These are phyloP conservation scores for Pestalotiopsis sp. DNA, from an alignment of 2,329 filamentous ascomycete species.

Conservation along the genomic window DNA sequence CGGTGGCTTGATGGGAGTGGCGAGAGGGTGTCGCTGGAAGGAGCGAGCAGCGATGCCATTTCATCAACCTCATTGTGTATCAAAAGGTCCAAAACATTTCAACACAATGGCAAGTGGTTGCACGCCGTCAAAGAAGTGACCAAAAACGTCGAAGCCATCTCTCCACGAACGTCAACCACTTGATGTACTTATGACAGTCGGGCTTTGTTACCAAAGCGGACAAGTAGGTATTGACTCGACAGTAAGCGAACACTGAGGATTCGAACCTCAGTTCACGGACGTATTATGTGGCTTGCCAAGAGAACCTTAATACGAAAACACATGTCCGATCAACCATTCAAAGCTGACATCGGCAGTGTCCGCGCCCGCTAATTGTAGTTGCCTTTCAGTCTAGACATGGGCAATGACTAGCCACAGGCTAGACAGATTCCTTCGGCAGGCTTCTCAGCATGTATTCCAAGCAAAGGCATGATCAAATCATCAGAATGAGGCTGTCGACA, in stretches of 20 bases:
- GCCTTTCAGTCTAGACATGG: not conserved
- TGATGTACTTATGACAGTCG: not conserved
- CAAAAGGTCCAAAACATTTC: not conserved
- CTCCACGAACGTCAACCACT: not conserved
- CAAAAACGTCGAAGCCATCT: not conserved
- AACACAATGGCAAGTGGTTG: not conserved
- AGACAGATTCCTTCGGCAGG: not conserved
- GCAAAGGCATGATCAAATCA: not conserved
- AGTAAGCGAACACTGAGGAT: not conserved
- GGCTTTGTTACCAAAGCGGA: not conserved
- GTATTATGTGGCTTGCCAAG: slow-evolving; percentile 8
- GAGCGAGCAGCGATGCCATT: slow-evolving; percentile 5
- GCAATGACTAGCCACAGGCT: not conserved
- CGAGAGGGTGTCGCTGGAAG: slow-evolving; percentile 2
- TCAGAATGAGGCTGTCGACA: not conserved
- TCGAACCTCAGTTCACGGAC: not conserved
- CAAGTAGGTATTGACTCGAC: not conserved
- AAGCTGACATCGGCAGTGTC: not conserved
- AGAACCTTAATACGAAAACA: not conserved
- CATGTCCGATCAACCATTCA: not conserved
- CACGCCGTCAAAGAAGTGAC: not conserved
- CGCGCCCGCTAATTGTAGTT: not conserved
- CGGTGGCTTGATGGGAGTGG: slow-evolving; percentile 9
- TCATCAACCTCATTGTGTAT: not conserved
- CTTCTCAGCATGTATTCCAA: not conserved